Conservation (phyloP, 495 filamentous ascomycete species). For the Copromyces sp. region DNA sequence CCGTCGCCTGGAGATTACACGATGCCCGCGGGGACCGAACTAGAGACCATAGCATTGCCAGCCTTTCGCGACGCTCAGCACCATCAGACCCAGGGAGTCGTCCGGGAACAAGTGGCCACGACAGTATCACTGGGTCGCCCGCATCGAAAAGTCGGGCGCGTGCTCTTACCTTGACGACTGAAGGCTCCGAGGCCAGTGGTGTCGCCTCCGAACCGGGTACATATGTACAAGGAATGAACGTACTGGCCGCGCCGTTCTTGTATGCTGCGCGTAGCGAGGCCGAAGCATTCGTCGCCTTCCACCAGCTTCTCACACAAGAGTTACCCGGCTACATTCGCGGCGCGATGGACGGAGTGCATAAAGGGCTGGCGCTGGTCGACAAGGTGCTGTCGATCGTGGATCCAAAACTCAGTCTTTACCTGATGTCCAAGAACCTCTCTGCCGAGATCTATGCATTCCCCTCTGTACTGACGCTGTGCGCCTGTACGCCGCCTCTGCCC, state of each 20-base stretch:
- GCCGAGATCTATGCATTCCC: constrained; percentile 98
- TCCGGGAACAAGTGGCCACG: constrained; percentile 19
- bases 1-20: constrained; percentile 84
- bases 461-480: constrained; percentile 86
- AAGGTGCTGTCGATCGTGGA: constrained; percentile 84
- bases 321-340: constrained; percentile 90
- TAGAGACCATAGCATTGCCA: constrained; percentile 19
- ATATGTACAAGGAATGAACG: constrained; percentile 99
- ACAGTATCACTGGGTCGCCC: constrained; percentile 29
- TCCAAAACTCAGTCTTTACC: constrained; percentile 70
- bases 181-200: constrained; percentile 42
- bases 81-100: constrained; percentile 18
- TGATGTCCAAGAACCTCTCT: constrained; percentile 74
- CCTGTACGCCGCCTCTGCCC: constrained; percentile 92
- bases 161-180: constrained; percentile 45
- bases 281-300: constrained; percentile 86
- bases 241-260: constrained; percentile 94
- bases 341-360: constrained; percentile 96
- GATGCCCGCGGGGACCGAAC: constrained; percentile 52
- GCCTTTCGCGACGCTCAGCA: constrained; percentile 25
- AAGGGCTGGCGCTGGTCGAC: constrained; percentile 82
- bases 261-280: constrained; percentile 92
- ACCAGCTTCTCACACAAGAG: constrained; percentile 78
- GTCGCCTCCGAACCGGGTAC: constrained; percentile 53
- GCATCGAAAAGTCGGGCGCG: constrained; percentile 40